phyloP scores from a whole-genome alignment of 2,329 filamentous ascomycete genomes.

The Aspergillus aculeatus region DNA sequence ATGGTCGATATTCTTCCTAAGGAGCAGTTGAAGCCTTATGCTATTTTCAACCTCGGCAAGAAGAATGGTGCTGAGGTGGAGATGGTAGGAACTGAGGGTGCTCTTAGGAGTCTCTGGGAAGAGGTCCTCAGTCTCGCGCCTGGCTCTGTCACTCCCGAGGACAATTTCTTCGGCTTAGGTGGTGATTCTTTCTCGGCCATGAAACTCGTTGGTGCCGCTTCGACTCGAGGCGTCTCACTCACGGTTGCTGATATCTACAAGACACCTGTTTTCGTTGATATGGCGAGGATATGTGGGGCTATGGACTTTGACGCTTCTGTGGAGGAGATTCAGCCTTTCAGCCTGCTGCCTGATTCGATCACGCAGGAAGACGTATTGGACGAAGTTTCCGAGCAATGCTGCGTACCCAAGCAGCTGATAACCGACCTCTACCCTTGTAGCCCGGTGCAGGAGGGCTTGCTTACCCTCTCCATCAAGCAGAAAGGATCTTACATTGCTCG shows the following conservation, averaged over 20 bases:
- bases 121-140: conserved; percentile 38
- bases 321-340: conserved; percentile 27
- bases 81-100: conserved; percentile 27
- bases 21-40: conserved; percentile 32
- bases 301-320: background rate
- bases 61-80: conserved; percentile 27
- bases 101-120: conserved; percentile 40
- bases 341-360: conserved; percentile 25
- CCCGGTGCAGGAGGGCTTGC: conserved; percentile 46
- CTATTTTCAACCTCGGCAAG: conserved; percentile 21
- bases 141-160: conserved; percentile 42
- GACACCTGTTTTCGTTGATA: conserved; percentile 43
- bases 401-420: conserved; percentile 29
- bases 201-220: conserved; percentile 45
- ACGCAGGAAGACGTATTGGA: conserved; percentile 24
- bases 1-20: conserved; percentile 38
- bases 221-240: conserved; percentile 40
- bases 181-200: conserved; percentile 51
- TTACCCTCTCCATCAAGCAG: conserved; percentile 50
- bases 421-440: conserved; percentile 46
- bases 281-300: conserved; percentile 37
- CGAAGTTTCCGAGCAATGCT: conserved; percentile 33
- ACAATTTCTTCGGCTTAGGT: conserved; percentile 49
- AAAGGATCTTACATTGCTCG: conserved; percentile 51
- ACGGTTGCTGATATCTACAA: conserved; percentile 48